A percentile compares a stretch with the other conserved stretches of the same genome.
These are phyloP conservation scores for Erucastrum elatum DNA, from an alignment of 345 rosid species.

Conservation along the genomic window DNA sequence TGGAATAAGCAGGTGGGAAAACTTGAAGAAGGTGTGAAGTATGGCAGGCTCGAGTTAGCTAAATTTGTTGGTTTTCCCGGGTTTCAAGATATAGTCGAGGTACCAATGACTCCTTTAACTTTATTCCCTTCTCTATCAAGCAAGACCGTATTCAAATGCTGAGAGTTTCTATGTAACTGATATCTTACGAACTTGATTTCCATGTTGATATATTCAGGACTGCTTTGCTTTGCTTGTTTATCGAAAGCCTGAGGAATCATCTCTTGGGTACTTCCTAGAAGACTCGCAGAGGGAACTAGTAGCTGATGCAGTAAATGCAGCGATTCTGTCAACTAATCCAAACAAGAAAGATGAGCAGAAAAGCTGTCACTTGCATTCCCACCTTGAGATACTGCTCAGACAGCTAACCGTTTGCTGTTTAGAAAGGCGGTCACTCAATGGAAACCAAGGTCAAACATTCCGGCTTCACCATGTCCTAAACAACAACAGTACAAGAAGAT, in stretches of 20 bases:
- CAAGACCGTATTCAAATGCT: not conserved
- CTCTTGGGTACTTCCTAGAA: slow-evolving; percentile 68
- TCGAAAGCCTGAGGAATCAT: slow-evolving; percentile 64
- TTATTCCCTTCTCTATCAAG: not conserved
- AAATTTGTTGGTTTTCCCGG: slow-evolving; percentile 61
- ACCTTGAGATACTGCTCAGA: slow-evolving; percentile 74
- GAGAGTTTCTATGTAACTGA: slow-evolving; percentile 3
- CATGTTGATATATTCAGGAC: slow-evolving; percentile 48
- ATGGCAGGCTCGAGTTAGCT: slow-evolving; percentile 72
- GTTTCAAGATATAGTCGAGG: slow-evolving; percentile 70
- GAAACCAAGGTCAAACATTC: slow-evolving; percentile 84
- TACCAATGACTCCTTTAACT: slow-evolving; percentile 29
- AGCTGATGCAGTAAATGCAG: slow-evolving; percentile 82
- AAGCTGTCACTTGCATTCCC: slow-evolving; percentile 52
- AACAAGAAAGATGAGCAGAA: slow-evolving; percentile 42
- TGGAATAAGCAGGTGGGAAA: slow-evolving; percentile 59
- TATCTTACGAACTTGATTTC: slow-evolving; percentile 8
- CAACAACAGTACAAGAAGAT: slow-evolving; percentile 36
- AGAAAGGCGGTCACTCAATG: slow-evolving; percentile 70
- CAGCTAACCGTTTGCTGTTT: slow-evolving; percentile 79
- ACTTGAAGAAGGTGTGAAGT: slow-evolving; percentile 74
- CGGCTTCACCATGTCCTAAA: slow-evolving; percentile 58
- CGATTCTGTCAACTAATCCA: slow-evolving; percentile 72
- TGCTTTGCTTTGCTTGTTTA: slow-evolving; percentile 84
- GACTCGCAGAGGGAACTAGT: slow-evolving; percentile 79